A percentile compares a stretch with the other conserved stretches of the same genome.
These are phyloP conservation scores for Phoma sp. DNA, from an alignment of 2,329 filamentous ascomycete species.

Conservation along the genomic window DNA sequence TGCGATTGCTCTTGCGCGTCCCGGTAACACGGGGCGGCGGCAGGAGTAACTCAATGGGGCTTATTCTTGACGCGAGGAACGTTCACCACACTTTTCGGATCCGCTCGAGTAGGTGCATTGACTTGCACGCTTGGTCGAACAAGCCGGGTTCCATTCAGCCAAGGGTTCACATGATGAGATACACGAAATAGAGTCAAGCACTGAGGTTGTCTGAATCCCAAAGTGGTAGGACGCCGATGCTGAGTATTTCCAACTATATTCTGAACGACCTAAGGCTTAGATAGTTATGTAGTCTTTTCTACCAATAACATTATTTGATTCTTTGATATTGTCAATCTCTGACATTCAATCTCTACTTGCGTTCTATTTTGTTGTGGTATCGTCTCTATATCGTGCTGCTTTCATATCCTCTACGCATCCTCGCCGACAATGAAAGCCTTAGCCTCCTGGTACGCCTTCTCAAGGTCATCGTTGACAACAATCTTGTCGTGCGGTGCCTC, in stretches of 20 bases:
- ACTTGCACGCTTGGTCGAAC: conserved; percentile 69
- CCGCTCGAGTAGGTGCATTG: conserved; percentile 49
- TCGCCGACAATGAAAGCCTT: conserved; percentile 59
- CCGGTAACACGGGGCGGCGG: conserved; percentile 45
- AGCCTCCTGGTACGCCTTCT: conserved; percentile 58
- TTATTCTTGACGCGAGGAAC: conserved; percentile 99
- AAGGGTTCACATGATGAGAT: conserved; percentile 81
- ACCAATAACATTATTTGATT: not conserved
- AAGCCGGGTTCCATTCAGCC: conserved; percentile 64
- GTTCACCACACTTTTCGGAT: conserved; percentile 58
- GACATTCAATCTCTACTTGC: not conserved
- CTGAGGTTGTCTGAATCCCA: conserved; percentile 69
- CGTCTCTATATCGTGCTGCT: not conserved
- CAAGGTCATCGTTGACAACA: conserved; percentile 61
- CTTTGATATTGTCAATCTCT: no score
- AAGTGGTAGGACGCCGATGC: conserved; percentile 54
- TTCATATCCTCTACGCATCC: conserved; percentile 24
- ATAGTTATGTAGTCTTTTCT: conserved; percentile 25
- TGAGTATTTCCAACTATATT: conserved; percentile 56
- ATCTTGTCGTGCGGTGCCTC: conserved; percentile 60
- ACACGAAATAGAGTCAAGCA: conserved; percentile 98
- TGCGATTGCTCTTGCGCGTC: conserved; percentile 79
- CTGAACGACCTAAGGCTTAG: conserved; percentile 52
- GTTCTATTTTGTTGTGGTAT: conserved; percentile 8
- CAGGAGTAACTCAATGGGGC: conserved; percentile 98